phyloP scores from a whole-genome alignment of 1,139 yeast species.

The Zygosaccharomyces pseudobailii region DNA sequence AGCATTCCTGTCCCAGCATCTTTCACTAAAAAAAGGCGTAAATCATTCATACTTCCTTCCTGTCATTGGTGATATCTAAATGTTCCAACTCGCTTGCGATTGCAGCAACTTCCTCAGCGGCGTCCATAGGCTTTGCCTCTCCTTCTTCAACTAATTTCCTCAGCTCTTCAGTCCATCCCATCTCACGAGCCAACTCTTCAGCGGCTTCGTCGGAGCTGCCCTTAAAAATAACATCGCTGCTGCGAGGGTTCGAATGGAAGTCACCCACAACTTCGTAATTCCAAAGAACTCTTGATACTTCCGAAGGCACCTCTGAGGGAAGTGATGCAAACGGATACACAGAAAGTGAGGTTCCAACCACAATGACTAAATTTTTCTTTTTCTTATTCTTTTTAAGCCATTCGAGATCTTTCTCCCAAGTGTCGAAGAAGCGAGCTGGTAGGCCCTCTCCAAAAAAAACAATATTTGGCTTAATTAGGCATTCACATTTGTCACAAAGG shows the following conservation, averaged over 20 bases:
- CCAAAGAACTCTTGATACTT: slow-evolving; percentile 57
- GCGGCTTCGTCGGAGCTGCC: slow-evolving; percentile 65
- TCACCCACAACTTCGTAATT: slow-evolving; percentile 78
- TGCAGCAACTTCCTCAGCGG: slow-evolving; percentile 20
- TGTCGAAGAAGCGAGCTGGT: slow-evolving; percentile 62
- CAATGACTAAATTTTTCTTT: slow-evolving; percentile 65
- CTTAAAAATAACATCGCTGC: slow-evolving; percentile 54
- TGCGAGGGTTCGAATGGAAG: slow-evolving; percentile 47
- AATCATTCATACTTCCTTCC: slow-evolving; percentile 4
- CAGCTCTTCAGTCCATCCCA: slow-evolving; percentile 64
- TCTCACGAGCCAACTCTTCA: slow-evolving; percentile 43
- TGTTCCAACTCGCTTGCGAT: slow-evolving; percentile 15
- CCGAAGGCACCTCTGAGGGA: slow-evolving; percentile 56
- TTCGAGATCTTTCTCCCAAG: slow-evolving; percentile 58
- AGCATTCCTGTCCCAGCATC: slow-evolving; percentile 6
- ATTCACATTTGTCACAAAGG: slow-evolving; percentile 50
- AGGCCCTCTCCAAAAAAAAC: slow-evolving; percentile 89
- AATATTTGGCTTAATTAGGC: slow-evolving; percentile 85
- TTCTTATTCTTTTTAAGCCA: slow-evolving; percentile 19
- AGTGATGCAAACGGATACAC: slow-evolving; percentile 87
- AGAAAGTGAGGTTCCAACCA: slow-evolving; percentile 88
- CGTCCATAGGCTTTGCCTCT: slow-evolving; percentile 16
- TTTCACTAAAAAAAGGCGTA: slow-evolving; percentile 8
- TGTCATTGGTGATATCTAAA: slow-evolving; percentile 7
- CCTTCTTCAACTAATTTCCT: slow-evolving; percentile 34